Base-by-base conservation (phyloP, 192 early-diverging fungal species). In the Coemansia sp. region DNA sequence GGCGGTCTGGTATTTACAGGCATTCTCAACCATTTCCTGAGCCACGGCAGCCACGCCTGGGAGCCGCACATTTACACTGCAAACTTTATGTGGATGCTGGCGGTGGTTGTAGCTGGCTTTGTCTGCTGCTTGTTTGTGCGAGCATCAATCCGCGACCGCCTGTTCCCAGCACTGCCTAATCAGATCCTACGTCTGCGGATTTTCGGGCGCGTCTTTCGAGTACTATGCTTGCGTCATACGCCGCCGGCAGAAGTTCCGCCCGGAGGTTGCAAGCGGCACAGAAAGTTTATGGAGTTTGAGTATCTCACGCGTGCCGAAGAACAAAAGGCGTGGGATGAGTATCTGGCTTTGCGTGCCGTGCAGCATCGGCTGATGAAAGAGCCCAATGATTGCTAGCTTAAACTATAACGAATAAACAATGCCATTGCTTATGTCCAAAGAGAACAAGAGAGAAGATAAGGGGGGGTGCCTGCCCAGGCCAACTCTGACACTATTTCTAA, bases 61-160 rank as follows among this genome's bases (percentile, higher is more conserved):
- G 55, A 81, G 43, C 52, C 56, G 9, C 58, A 63, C 41, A 65
- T 81, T 44, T 85, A 85, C 55, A 55, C 45, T 15, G 68, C 81
- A 50, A 86, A 90, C 78, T 84, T 90, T 61, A 65, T 73, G 59
- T 90, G 88, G 88, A 81, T 90, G 59, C 71, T 88, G 18, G 79
- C 59, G 7, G 48, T 88, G 15, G 68, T 78, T 10, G 23, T 70
- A 38, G 6, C 82, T 16, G 87, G 86, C 18, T 73, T 87, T 57
- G 9, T 84, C 15, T 47, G 82, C 57, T 63, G 82, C 21, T 26
- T 86, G 49, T 80, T 86, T 52, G 70, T 90, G 20, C 79, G 84
- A 7, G 81, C 83, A 46, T 78, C 82, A 4, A 80, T 87, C 42
- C 78, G 84, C n/a, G 87, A 88, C 62, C 85, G 88, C 43, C 68